phyloP scores from a whole-genome alignment of 2,329 filamentous ascomycete species.

The Botrytis galanthina region DNA sequence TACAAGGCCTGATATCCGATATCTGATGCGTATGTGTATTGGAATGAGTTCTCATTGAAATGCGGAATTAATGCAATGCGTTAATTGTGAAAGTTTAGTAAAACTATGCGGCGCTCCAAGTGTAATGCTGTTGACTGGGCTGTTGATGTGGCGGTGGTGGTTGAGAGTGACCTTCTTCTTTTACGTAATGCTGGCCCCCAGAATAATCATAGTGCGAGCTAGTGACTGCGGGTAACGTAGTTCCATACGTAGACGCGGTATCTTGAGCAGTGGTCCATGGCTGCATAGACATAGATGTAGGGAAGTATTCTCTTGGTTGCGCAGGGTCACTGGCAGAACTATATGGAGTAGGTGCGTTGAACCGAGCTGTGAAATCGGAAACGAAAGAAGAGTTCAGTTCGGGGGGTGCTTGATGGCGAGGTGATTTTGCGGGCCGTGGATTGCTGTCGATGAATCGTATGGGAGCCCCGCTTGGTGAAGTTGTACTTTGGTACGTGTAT shows the following conservation, averaged over 20 bases:
- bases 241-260: conserved; percentile 28
- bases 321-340: conserved; percentile 23
- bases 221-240: conserved; percentile 23
- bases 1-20: neutral
- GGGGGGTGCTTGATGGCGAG: conserved; percentile 35
- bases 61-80: neutral
- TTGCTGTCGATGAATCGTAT: conserved; percentile 36
- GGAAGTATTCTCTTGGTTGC: conserved; percentile 32
- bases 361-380: conserved; percentile 30
- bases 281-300: conserved; percentile 26
- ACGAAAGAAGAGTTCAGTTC: conserved; percentile 28
- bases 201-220: conserved; percentile 33
- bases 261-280: conserved; percentile 34
- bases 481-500: conserved; percentile 19
- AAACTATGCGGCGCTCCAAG: conserved; percentile 31
- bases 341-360: conserved; percentile 30
- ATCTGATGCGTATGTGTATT: neutral
- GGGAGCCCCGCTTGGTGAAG: conserved; percentile 19
- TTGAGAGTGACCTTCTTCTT: conserved; percentile 27
- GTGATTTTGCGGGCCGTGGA: conserved; percentile 38
- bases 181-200: conserved; percentile 29
- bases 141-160: conserved; percentile 20
- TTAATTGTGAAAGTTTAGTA: neutral
- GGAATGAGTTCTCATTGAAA: neutral
- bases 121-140: conserved; percentile 32